Conservation (phyloP, 2,329 filamentous ascomycete genomes). For the Fusarium sp. region DNA sequence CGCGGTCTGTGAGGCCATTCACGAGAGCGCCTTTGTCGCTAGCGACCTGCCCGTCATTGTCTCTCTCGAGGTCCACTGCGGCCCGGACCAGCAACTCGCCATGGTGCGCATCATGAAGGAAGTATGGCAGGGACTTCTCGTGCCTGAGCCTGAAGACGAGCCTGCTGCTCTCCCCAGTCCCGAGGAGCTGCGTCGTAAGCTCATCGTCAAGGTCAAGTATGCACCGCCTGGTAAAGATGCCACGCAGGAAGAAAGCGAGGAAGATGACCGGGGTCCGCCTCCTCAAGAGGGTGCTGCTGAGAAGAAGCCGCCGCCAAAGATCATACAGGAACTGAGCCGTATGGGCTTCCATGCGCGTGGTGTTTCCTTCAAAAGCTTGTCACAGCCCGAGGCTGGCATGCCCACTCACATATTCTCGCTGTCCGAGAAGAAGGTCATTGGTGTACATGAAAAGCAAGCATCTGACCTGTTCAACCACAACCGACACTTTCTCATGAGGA, state of each 20-base stretch:
- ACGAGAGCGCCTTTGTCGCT: constrained; percentile 78
- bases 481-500: constrained; percentile 82
- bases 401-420: constrained; percentile 76
- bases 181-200: constrained; percentile 76
- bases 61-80: constrained; percentile 91
- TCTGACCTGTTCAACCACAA: constrained; percentile 81
- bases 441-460: constrained; percentile 63
- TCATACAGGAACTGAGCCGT: constrained; percentile 78
- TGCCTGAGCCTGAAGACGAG: constrained; percentile 64
- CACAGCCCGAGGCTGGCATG: constrained; percentile 75
- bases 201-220: constrained; percentile 86
- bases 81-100: constrained; percentile 80
- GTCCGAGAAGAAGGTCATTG: constrained; percentile 72
- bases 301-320: constrained; percentile 66
- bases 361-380: constrained; percentile 82
- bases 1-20: constrained; percentile 83
- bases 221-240: constrained; percentile 55
- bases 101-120: constrained; percentile 95
- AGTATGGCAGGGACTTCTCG: constrained; percentile 78
- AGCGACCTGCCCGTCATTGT: constrained; percentile 89
- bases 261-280: constrained; percentile 54
- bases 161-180: constrained; percentile 71
- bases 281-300: constrained; percentile 58
- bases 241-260: constrained; percentile 50
- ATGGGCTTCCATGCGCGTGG: constrained; percentile 86